Conservation (phyloP, 768 basidiomycete species). For the Floccularia luteovirens region DNA sequence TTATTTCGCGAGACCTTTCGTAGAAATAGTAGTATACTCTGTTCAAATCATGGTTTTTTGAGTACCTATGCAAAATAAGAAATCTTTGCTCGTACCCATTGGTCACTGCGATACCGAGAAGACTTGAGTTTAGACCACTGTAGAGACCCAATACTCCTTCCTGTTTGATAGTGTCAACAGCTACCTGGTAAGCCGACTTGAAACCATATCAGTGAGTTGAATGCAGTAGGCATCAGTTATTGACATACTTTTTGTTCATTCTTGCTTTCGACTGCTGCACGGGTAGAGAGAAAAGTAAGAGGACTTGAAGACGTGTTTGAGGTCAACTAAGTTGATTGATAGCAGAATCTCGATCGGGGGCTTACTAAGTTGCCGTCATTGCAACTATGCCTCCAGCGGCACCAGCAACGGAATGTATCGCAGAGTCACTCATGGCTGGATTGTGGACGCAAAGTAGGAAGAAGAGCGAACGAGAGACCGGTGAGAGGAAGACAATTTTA, state of each 20-base stretch:
- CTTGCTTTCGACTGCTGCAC: slow-evolving; percentile 87
- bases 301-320: slow-evolving; percentile 44
- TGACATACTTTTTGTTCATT: slow-evolving; percentile 60
- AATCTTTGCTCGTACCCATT: slow-evolving; percentile 55
- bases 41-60: slow-evolving; percentile 3
- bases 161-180: slow-evolving; percentile 70
- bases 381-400: slow-evolving; percentile 85
- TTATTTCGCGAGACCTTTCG: slow-evolving; percentile 54
- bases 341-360: slow-evolving; percentile 5
- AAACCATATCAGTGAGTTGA: slow-evolving; percentile 4
- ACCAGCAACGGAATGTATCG: slow-evolving; percentile 83
- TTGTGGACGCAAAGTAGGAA: slow-evolving; percentile 5
- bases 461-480: slow-evolving; percentile 5
- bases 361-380: slow-evolving; percentile 87
- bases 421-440: slow-evolving; percentile 58
- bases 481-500: slow-evolving; percentile 3
- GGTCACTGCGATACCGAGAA: slow-evolving; percentile 88
- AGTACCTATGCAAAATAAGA: neutral
- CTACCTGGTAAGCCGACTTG: slow-evolving; percentile 58
- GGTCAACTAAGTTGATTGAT: slow-evolving; percentile 4
- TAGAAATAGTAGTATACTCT: slow-evolving; percentile 95
- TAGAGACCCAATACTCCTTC: slow-evolving; percentile 86
- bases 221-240: neutral
- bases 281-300: slow-evolving; percentile 85
- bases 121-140: slow-evolving; percentile 75